These are phyloP conservation scores for Saccharomycopsis microspora DNA, from an alignment of 805 yeast species.

Conservation along the genomic window DNA sequence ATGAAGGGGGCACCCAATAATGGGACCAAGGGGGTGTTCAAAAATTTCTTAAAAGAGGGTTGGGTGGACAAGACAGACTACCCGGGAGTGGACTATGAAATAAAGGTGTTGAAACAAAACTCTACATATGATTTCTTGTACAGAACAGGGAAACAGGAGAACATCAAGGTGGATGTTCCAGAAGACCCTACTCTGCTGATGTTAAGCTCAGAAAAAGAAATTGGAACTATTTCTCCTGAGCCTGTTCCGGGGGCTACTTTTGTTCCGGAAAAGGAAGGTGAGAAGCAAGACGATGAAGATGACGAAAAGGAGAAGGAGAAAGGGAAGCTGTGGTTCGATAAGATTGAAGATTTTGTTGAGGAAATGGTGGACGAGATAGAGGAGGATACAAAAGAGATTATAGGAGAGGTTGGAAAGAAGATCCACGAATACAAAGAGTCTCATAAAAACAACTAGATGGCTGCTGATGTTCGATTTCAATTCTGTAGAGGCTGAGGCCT, in stretches of 20 bases:
- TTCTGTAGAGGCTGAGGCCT: no score
- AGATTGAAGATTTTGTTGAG: slow-evolving; percentile 1
- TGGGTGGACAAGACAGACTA: slow-evolving; percentile 39
- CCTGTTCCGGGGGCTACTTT: slow-evolving; percentile 2
- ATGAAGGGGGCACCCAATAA: slow-evolving; percentile 45
- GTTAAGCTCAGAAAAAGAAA: not conserved
- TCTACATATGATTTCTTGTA: slow-evolving; percentile 24
- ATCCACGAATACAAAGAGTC: slow-evolving; percentile 15
- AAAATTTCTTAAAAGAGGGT: slow-evolving; percentile 22
- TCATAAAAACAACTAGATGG: no score
- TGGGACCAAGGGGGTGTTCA: slow-evolving; percentile 29
- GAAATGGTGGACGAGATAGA: slow-evolving; percentile 17
- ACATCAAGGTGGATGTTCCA: not conserved
- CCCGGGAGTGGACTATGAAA: slow-evolving; percentile 38
- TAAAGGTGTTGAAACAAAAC: slow-evolving; percentile 28
- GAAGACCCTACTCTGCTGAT: slow-evolving; percentile 1
- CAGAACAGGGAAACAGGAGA: not conserved
- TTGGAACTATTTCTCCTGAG: slow-evolving; percentile 5
- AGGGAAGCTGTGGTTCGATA: slow-evolving; percentile 2
- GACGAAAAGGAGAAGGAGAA: not conserved
- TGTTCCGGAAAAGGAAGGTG: slow-evolving; percentile 2
- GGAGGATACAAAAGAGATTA: slow-evolving; percentile 18
- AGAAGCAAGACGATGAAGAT: not conserved
- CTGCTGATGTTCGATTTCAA: no score
- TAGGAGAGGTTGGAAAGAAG: slow-evolving; percentile 6